These are phyloP conservation scores for Lentinula detonsa DNA, from an alignment of 768 basidiomycete species.

Conservation along the genomic window DNA sequence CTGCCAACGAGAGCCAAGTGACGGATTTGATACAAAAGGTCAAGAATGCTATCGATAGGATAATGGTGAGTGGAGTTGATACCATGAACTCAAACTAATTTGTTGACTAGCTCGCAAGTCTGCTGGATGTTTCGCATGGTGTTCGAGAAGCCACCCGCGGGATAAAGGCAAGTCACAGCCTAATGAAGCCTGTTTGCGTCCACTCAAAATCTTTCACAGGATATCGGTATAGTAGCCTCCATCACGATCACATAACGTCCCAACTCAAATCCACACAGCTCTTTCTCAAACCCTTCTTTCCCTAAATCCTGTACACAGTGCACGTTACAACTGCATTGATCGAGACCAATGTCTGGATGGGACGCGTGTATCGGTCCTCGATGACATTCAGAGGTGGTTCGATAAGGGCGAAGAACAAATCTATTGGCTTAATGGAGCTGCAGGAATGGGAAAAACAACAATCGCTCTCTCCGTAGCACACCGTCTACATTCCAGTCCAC, in stretches of 20 bases:
- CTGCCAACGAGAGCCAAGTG: background rate
- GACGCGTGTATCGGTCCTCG: background rate
- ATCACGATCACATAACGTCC: background rate
- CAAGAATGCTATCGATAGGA: background rate
- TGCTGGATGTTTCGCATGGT: background rate
- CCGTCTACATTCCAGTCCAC: background rate
- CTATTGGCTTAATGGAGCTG: constrained; percentile 10
- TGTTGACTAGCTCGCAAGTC: background rate
- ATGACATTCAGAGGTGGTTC: constrained; percentile 1
- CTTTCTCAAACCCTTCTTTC: background rate
- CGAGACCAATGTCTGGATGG: background rate
- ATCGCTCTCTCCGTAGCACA: constrained; percentile 9
- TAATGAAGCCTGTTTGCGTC: background rate
- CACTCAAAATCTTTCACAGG: background rate
- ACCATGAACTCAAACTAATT: background rate
- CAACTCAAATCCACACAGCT: background rate
- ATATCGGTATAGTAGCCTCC: background rate
- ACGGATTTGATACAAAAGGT: background rate
- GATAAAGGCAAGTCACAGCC: background rate
- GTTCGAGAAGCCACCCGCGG: background rate
- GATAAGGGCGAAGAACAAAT: background rate
- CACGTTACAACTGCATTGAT: background rate
- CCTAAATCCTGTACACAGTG: background rate
- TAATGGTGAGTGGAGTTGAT: background rate
- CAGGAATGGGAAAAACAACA: constrained; percentile 11